A percentile compares a stretch with the other conserved stretches of the same genome.
Conservation (phyloP, 2,329 filamentous ascomycete species). For the Xylariaceae sp. region DNA sequence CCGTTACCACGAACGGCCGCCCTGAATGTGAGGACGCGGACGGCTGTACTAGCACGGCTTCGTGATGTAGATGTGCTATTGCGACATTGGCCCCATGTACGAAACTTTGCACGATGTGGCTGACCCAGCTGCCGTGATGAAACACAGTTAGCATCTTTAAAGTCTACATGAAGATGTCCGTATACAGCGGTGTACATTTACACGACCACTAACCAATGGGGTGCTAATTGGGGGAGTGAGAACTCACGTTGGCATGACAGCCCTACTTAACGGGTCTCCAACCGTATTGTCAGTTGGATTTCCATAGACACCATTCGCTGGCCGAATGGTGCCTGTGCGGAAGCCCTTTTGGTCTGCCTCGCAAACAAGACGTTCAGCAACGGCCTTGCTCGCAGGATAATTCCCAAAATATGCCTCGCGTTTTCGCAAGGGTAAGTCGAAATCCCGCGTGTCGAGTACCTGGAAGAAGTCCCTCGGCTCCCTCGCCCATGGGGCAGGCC, state of each 20-base stretch:
- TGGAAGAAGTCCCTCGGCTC: slow-evolving; percentile 42
- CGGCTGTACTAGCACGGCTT: slow-evolving; percentile 36
- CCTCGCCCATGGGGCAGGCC: slow-evolving; percentile 36
- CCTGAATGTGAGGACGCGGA: slow-evolving; percentile 34
- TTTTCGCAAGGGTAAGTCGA: slow-evolving; percentile 36
- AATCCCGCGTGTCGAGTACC: slow-evolving; percentile 43
- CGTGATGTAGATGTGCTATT: slow-evolving; percentile 40
- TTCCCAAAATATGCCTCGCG: slow-evolving; percentile 45
- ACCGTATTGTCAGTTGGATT: slow-evolving; percentile 46
- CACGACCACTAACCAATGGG: background rate
- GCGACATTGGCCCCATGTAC: slow-evolving; percentile 42
- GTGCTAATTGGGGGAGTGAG: background rate
- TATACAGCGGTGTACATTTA: background rate
- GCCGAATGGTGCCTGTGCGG: slow-evolving; percentile 49
- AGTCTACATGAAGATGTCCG: background rate
- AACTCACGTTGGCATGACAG: slow-evolving; percentile 42
- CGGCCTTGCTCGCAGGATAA: slow-evolving; percentile 49
- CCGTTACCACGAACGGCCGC: slow-evolving; percentile 40
- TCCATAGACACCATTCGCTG: slow-evolving; percentile 51
- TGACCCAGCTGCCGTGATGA: slow-evolving; percentile 33
- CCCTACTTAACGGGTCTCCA: slow-evolving; percentile 39
- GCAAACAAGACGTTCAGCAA: slow-evolving; percentile 49
- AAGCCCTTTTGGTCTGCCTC: slow-evolving; percentile 36
- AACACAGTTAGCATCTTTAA: slow-evolving; percentile 4
- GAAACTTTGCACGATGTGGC: slow-evolving; percentile 39